Evolutionary conservation across 2,329 filamentous ascomycete genomes (phyloP).

Genomic region (Cryphonectria japonica): DNA sequence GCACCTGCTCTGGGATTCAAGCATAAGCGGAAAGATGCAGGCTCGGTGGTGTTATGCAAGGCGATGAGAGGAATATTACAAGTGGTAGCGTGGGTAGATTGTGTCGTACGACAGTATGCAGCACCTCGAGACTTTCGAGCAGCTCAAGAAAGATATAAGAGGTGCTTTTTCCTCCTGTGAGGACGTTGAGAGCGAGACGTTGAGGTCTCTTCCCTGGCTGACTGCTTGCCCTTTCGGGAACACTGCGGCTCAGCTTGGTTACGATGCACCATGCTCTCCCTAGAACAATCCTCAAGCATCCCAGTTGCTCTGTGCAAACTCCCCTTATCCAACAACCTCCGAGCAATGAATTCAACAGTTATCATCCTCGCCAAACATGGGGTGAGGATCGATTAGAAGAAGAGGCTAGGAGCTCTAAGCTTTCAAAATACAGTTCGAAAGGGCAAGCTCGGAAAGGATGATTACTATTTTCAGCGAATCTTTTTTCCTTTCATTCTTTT

Average conservation of each 20-base stretch:
- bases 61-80: no score
- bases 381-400: not conserved
- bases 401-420: not conserved
- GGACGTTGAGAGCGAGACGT: not conserved
- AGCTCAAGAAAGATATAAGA: not conserved
- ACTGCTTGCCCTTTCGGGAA: not conserved
- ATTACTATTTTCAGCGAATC: no score
- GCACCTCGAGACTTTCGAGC: not conserved
- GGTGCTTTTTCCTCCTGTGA: not conserved
- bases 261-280: not conserved
- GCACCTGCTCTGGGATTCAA: no score
- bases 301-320: no score
- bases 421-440: not conserved
- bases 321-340: no score
- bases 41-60: no score
- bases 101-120: not conserved
- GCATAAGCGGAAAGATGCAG: no score
- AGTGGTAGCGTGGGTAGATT: no score
- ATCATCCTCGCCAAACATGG: not conserved
- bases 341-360: not conserved
- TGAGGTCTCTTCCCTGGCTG: not conserved
- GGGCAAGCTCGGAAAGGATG: no score
- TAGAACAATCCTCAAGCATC: not conserved
- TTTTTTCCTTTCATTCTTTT: no score
- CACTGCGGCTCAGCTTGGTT: not conserved